These are phyloP conservation scores for Polygonum maritimum DNA, from an alignment of 148 eudicot species.

Conservation along the genomic window DNA sequence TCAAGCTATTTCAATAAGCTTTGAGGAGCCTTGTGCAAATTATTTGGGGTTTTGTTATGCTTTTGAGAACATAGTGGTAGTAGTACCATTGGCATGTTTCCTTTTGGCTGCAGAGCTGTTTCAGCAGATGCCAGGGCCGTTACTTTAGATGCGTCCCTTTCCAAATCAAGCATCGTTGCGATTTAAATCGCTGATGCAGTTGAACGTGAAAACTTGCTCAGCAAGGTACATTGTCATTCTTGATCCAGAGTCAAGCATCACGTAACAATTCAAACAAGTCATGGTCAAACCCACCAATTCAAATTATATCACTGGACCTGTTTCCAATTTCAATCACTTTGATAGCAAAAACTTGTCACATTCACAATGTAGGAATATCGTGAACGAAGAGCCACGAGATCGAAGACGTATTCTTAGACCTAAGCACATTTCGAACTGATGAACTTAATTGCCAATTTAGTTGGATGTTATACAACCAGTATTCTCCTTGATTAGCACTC, in stretches of 20 bases:
- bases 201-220: constrained; percentile 31
- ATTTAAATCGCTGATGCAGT: constrained; percentile 51
- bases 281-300: no score
- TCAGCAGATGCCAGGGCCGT: constrained; percentile 23
- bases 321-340: no score
- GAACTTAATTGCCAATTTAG: no score
- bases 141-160: constrained; percentile 18
- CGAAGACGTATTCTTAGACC: no score
- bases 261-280: no score
- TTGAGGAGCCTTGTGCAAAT: constrained; percentile 21
- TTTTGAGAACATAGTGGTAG: constrained; percentile 5
- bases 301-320: no score
- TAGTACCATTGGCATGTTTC: constrained; percentile 35
- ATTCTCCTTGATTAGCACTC: no score
- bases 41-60: constrained; percentile 30
- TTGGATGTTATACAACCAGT: no score
- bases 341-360: no score
- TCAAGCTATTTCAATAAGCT: constrained; percentile 44
- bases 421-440: no score
- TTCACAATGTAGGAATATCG: no score
- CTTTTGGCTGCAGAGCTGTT: constrained; percentile 38
- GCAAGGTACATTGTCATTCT: constrained; percentile 52
- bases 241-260: constrained; percentile 22
- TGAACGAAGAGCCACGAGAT: no score
- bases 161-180: constrained; percentile 12